Percentiles rank a stretch among this genome's conserved stretches.
These are phyloP conservation scores for Agrocybe praecox DNA, from an alignment of 768 basidiomycete species.

Conservation along the genomic window DNA sequence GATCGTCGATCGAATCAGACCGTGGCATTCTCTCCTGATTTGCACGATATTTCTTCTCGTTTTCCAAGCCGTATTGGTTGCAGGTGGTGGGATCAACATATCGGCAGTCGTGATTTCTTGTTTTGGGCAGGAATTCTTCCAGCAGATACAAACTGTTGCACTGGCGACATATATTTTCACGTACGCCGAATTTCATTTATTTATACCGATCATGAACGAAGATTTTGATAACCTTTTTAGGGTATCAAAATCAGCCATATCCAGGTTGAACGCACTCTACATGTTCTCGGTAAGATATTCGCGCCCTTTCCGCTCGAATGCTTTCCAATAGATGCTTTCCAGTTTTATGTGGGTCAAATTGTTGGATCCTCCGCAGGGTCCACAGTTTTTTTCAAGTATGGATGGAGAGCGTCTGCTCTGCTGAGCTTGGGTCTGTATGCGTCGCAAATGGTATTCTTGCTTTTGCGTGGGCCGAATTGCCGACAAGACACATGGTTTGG, in stretches of 20 bases:
- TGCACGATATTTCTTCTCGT: slow-evolving; percentile 44
- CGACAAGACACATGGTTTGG: slow-evolving; percentile 14
- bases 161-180: slow-evolving; percentile 50
- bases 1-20: slow-evolving; percentile 58
- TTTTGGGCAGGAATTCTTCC: slow-evolving; percentile 61
- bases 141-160: slow-evolving; percentile 64
- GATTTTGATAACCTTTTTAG: slow-evolving; percentile 13
- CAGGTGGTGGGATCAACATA: slow-evolving; percentile 59
- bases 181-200: neutral
- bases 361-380: slow-evolving; percentile 71
- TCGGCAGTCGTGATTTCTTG: slow-evolving; percentile 61
- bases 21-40: slow-evolving; percentile 65
- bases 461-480: slow-evolving; percentile 15
- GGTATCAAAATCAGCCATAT: slow-evolving; percentile 40
- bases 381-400: slow-evolving; percentile 61
- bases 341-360: slow-evolving; percentile 71
- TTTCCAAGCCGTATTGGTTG: slow-evolving; percentile 58
- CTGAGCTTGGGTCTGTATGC: slow-evolving; percentile 54
- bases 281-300: slow-evolving; percentile 51
- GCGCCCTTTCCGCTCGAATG: neutral
- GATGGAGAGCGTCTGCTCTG: slow-evolving; percentile 62
- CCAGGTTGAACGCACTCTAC: slow-evolving; percentile 68
- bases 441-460: slow-evolving; percentile 49
- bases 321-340: neutral
- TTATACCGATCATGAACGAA: neutral